phyloP scores from a whole-genome alignment of 2,329 filamentous ascomycete species.

The Colletotrichum theobromicola region DNA sequence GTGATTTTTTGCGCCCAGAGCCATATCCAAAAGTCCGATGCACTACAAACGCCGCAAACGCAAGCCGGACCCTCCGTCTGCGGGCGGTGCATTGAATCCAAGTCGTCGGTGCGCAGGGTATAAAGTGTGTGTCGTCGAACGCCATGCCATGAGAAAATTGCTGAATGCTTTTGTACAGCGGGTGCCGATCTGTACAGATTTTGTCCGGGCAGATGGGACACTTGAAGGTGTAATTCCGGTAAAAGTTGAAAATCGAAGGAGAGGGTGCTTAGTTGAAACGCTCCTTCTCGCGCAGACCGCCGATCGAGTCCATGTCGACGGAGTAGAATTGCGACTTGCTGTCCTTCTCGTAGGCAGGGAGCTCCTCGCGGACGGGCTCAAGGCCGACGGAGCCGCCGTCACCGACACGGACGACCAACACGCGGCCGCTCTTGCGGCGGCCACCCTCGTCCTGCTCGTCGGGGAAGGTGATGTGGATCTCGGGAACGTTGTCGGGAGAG shows the following conservation, averaged over 20 bases:
- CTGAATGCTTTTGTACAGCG: constrained; percentile 18
- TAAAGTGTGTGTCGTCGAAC: constrained; percentile 24
- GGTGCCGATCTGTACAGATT: constrained; percentile 16
- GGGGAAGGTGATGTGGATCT: constrained; percentile 98
- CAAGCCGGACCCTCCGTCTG: constrained; percentile 1
- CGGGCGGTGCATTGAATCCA: constrained; percentile 10
- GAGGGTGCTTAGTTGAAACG: constrained; percentile 34
- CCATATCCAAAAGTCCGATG: constrained; percentile 14
- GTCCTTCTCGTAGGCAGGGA: constrained; percentile 89
- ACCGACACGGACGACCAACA: constrained; percentile 90
- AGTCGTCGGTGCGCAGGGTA: constrained; percentile 23
- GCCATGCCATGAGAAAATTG: constrained; percentile 21
- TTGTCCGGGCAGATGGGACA: constrained; percentile 10
- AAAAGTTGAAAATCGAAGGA: not conserved
- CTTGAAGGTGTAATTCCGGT: not conserved
- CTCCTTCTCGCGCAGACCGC: constrained; percentile 91
- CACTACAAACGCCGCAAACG: constrained; percentile 2
- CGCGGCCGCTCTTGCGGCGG: constrained; percentile 81
- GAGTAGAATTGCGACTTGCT: constrained; percentile 84
- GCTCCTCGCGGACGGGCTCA: constrained; percentile 80
- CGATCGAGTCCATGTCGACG: constrained; percentile 92
- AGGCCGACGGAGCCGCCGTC: constrained; percentile 85
- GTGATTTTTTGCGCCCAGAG: constrained; percentile 14
- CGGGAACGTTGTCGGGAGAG: constrained; percentile 83
- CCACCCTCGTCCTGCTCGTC: constrained; percentile 90